Evolutionary conservation across 2,329 filamentous ascomycete genomes (phyloP).

Genomic region (Ophiostoma montium): DNA sequence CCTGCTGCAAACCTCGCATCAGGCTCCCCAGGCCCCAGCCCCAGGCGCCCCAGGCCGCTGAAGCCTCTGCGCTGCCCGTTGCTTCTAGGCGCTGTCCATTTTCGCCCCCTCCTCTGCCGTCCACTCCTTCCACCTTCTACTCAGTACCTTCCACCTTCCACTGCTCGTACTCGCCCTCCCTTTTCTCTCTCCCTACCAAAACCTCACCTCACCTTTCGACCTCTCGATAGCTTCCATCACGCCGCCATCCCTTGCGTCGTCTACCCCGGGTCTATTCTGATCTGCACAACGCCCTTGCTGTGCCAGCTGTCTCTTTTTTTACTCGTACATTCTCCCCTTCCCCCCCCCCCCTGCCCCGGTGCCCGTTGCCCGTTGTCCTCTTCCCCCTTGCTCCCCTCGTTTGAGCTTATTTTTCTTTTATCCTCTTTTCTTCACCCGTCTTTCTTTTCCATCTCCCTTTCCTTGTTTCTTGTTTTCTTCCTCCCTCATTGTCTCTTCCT

Average conservation of each 20-base stretch:
- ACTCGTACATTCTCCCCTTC: conserved; percentile 1
- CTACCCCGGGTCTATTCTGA: conserved; percentile 4
- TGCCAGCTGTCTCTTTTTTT: too few relatives aligned
- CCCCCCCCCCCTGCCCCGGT: background rate
- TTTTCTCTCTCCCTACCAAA: background rate
- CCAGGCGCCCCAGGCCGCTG: background rate
- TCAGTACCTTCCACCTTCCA: conserved; percentile 7
- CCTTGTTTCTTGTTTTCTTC: background rate
- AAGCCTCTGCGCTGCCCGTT: background rate
- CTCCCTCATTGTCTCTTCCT: background rate
- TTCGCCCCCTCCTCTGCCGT: conserved; percentile 1
- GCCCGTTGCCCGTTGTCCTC: background rate
- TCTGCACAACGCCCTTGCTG: conserved; percentile 9
- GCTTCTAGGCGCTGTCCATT: background rate
- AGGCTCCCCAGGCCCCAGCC: background rate
- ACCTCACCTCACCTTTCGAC: conserved; percentile 11
- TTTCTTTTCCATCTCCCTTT: background rate
- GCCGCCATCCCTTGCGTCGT: conserved; percentile 11
- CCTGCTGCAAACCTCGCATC: too few relatives aligned
- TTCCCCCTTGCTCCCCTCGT: background rate
- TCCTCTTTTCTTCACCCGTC: background rate
- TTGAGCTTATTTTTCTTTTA: background rate
- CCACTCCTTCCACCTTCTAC: conserved; percentile 12
- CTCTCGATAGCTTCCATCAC: conserved; percentile 8
- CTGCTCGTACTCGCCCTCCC: conserved; percentile 5